Evolutionary conservation across 2,329 filamentous ascomycete species (phyloP), one percentile per base, ranked within the genome.

Genomic region (Phialocephala subalpina): DNA sequence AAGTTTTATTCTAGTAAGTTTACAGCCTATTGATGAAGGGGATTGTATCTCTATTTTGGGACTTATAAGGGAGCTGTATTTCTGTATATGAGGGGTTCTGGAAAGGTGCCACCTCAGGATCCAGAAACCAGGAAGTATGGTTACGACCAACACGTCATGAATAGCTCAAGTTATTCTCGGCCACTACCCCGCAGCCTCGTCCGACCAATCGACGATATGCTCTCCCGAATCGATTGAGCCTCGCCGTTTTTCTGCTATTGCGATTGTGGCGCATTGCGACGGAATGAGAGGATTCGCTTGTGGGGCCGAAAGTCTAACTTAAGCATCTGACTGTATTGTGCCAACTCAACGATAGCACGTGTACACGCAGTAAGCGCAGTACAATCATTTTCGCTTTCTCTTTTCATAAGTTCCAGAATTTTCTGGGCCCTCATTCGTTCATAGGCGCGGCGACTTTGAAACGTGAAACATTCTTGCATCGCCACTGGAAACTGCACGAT

Each of bases 221-320:
- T 33, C 4, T 33, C 29, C 4, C 29, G 29, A 33, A 33, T 33
- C 29, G 29, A 33, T 9, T 9, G 9, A 33, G 29, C 4, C 9
- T 9, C 14, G 14, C 40, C 12, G 5, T 42, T n/a, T 18, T 18
- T n/a, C n/a, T n/a, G n/a, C 40, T 42, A 42, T 42, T 42, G 40
- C 40, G 16, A n/a, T 42, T n/a, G 40, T 12, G 40, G 40, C 40
- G 40, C 18, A 1, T 42, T 16, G 16, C 40, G 40, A 42, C 6
- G 40, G 16, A 42, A n/a, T 42, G 40, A 42, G n/a, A n/a, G 45
- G 45, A 49, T 49, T 49, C 45, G 45, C 45, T 49, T 49, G 45
- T 25, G 45, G 45, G 45, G 22, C 1, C 45, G 45, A 45, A 49
- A 49, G 20, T 49, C 45, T n/a, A n/a, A n/a, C n/a, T n/a, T 49